Evolutionary conservation across 176 grass and related monocot genomes (phyloP).

Genomic region (Aegilops sharonensis): DNA sequence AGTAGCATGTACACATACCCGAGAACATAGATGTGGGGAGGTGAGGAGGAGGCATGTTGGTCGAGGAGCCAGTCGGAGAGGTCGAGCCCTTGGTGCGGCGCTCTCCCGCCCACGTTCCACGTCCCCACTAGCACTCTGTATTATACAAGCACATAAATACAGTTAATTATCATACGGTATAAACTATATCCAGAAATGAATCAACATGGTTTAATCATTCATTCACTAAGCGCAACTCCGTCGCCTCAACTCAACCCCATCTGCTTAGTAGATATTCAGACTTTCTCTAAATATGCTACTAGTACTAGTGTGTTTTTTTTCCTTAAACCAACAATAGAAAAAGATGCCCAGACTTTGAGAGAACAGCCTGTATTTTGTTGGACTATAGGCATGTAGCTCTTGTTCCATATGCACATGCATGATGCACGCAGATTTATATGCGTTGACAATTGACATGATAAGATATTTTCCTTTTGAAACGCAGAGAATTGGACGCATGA

Average conservation of each 20-base stretch:
- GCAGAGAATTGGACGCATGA: not conserved
- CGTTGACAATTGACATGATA: not conserved
- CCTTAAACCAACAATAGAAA: too few relatives aligned
- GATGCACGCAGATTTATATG: not conserved
- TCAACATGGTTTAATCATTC: too few relatives aligned
- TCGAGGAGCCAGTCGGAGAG: conserved; percentile 64
- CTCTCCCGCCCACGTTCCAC: conserved; percentile 87
- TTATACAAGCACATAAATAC: not conserved
- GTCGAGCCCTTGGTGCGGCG: conserved; percentile 49
- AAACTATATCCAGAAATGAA: too few relatives aligned
- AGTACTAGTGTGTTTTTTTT: not conserved
- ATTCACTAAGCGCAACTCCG: too few relatives aligned
- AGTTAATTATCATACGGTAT: too few relatives aligned
- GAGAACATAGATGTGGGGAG: conserved; percentile 79
- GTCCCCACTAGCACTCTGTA: conserved; percentile 75
- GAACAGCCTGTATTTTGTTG: not conserved
- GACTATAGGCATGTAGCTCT: not conserved
- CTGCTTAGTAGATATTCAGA: not conserved
- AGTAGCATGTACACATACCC: conserved; percentile 33
- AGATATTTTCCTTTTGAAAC: not conserved
- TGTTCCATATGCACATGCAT: not conserved
- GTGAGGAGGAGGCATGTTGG: conserved; percentile 27
- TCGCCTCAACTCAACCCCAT: too few relatives aligned
- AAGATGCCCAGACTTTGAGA: not conserved
- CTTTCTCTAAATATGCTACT: not conserved